phyloP scores from a whole-genome alignment of 352 stramenopile genomes.

The Globisporangium yorkense region DNA sequence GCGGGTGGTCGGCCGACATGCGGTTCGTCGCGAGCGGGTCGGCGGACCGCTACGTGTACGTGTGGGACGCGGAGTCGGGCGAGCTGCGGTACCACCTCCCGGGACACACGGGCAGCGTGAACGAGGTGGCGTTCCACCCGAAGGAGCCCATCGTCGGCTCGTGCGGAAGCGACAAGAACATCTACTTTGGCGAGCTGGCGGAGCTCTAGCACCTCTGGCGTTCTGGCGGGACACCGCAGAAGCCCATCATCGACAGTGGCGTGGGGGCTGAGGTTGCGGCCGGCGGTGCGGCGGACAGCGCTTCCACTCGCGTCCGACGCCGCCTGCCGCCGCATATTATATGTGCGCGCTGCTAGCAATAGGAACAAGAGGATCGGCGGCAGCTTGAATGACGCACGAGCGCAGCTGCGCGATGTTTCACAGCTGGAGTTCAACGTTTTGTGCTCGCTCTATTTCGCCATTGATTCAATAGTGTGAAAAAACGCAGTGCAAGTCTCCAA shows the following conservation, averaged over 20 bases:
- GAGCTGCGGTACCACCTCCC: constrained; percentile 92
- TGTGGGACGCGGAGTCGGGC: constrained; percentile 91
- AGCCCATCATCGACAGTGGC: neutral
- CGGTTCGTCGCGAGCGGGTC: constrained; percentile 84
- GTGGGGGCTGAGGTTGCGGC: no score
- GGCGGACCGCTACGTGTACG: constrained; percentile 90
- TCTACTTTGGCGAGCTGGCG: constrained; percentile 76
- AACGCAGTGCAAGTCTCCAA: neutral
- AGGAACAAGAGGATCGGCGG: no score
- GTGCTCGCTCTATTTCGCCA: no score
- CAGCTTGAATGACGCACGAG: no score
- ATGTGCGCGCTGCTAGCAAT: no score
- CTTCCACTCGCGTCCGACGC: no score
- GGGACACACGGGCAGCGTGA: constrained; percentile 92
- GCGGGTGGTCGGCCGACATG: constrained; percentile 88
- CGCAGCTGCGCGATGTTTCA: no score
- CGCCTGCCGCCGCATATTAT: no score
- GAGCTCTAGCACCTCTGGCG: constrained; percentile 23
- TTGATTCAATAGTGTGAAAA: no score
- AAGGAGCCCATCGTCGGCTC: constrained; percentile 81
- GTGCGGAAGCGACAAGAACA: constrained; percentile 82
- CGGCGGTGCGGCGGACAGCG: no score
- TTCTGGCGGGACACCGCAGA: neutral
- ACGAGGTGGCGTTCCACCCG: constrained; percentile 91
- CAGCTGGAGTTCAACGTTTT: no score